Base-by-base conservation (phyloP, 2,329 filamentous ascomycete species). In the Cryphonectria naterciae region DNA sequence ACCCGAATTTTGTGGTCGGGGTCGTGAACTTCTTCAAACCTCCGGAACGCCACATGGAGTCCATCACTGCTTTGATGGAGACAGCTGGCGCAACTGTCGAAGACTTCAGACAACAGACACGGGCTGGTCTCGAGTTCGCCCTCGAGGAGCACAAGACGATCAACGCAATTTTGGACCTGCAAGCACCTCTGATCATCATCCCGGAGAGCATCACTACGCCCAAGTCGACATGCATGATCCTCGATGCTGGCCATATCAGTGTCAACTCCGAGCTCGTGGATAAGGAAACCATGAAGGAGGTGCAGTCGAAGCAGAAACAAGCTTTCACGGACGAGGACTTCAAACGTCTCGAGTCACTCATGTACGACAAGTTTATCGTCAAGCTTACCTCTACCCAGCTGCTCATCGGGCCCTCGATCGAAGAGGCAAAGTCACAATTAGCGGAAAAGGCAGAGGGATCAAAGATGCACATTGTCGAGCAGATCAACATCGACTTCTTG, bases 141-240 rank as follows among this genome's bases (percentile, higher is more conserved):
- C 84, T 99, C 3, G 93, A 98, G 77, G 97, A 99, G 79, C 96
- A 99, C 85, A 98, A 97, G 84, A 98, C 96, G 1, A 92, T 99
- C 79, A 97, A 99, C 77, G 95, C 95, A 19, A 94, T 98, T 76
- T 86, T 99, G 60, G 96, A 99, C 80, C 88, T 99, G 17, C 95
- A 98, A 78, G 96, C 96, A 0, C 96, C 96, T 49, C 88, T 99
- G 1, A 97, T 99, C 75, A 98, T 99, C 74, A 89, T 99, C 13
- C 96, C 96, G 0, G 94, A 98, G 78, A 97, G 92, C 77, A 96
- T 99, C 70, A 95, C 92, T 0, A 88, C 91, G 32, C 86, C 91
- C 76, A 91, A 89, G 73, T 94, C 93, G 0, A 92, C 94, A 5
- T 99, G 96, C 77, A 85, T 99, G 72, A 98, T 99, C 75, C 83